Conservation (phyloP, 441 rosid genomes). For the Croton setiger region DNA sequence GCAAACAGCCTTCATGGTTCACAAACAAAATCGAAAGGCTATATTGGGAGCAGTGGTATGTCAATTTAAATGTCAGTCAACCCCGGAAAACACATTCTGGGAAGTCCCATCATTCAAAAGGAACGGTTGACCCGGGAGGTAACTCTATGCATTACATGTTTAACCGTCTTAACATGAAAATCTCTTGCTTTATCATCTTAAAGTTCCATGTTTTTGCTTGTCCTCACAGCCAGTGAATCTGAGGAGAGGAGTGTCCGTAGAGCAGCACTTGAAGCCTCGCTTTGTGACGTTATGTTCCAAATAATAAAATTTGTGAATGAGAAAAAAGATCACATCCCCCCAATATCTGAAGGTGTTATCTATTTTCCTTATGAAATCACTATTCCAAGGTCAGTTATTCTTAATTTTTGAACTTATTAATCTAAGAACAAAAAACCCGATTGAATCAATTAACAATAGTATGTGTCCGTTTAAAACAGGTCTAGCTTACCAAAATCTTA, state of each 20-base stretch:
- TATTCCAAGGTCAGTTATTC: conserved; percentile 66
- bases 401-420: conserved; percentile 1
- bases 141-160: conserved; percentile 13
- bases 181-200: conserved; percentile 6
- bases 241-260: conserved; percentile 67
- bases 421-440: neutral
- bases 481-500: neutral
- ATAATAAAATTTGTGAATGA: conserved; percentile 87
- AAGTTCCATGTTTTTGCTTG: neutral
- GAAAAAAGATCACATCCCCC: conserved; percentile 93
- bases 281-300: conserved; percentile 84
- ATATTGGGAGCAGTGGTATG: conserved; percentile 88
- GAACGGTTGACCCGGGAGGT: conserved; percentile 65
- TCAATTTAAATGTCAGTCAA: conserved; percentile 79
- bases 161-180: neutral
- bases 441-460: neutral
- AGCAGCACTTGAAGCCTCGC: conserved; percentile 69
- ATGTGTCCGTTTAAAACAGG: neutral
- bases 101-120: conserved; percentile 67
- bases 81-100: conserved; percentile 49
- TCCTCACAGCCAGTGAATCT: conserved; percentile 41
- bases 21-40: conserved; percentile 60
- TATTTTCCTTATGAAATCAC: conserved; percentile 84
- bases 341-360: conserved; percentile 70
- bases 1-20: conserved; percentile 88